Conservation (phyloP, 116 monocot genomes). For the Zostera marina region DNA sequence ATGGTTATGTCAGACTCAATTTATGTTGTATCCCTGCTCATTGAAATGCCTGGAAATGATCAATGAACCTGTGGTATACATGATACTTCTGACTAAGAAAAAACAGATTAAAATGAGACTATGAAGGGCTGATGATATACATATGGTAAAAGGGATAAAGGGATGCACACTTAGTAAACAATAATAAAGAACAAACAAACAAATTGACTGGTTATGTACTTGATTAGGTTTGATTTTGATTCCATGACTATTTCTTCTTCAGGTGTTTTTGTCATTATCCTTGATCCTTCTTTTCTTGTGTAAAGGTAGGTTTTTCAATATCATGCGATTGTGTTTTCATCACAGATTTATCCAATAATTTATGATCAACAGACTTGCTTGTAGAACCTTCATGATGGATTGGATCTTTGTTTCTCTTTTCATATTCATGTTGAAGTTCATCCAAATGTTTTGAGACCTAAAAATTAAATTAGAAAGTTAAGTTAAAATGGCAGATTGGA, state of each 20-base stretch:
- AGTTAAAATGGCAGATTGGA: neutral
- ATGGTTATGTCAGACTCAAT: no score
- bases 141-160: no score
- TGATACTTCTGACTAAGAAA: no score
- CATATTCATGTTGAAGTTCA: constrained; percentile 1
- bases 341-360: neutral
- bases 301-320: neutral
- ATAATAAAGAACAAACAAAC: neutral
- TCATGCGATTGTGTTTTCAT: neutral
- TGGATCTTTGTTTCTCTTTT: neutral
- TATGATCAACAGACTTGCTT: constrained; percentile 1
- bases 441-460: constrained; percentile 6
- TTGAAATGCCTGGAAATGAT: no score
- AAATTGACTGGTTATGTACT: neutral
- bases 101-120: no score
- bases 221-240: neutral
- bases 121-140: no score
- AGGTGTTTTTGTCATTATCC: neutral
- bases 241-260: neutral
- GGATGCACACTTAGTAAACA: neutral
- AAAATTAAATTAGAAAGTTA: neutral
- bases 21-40: no score
- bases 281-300: neutral
- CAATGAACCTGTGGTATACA: no score
- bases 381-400: neutral